These are phyloP conservation scores for Mycena venus DNA, from an alignment of 768 basidiomycete genomes.

Conservation along the genomic window DNA sequence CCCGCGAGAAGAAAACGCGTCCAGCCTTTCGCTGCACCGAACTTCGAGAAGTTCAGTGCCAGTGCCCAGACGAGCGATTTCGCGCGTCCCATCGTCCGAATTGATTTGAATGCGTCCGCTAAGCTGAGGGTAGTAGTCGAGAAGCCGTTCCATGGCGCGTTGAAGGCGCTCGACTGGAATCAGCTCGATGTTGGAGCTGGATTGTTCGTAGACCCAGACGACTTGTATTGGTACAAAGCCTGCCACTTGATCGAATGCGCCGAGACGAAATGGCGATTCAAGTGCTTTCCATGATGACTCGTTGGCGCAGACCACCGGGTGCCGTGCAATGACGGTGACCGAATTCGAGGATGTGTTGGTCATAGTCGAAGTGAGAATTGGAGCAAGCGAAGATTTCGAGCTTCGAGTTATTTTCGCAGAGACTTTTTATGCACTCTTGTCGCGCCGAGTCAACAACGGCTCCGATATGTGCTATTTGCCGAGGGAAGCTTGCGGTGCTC, in stretches of 20 bases:
- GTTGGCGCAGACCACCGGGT: slow-evolving; percentile 19
- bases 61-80: slow-evolving; percentile 22
- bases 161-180: slow-evolving; percentile 29
- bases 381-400: too few relatives aligned
- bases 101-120: slow-evolving; percentile 26
- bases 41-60: slow-evolving; percentile 33
- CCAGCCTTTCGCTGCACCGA: slow-evolving; percentile 28
- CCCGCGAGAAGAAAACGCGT: slow-evolving; percentile 22
- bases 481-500: too few relatives aligned
- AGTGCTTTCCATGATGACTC: slow-evolving; percentile 16
- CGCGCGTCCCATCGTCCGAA: slow-evolving; percentile 1
- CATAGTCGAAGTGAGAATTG: not conserved
- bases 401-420: too few relatives aligned
- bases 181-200: not conserved
- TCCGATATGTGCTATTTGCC: too few relatives aligned
- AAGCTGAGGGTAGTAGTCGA: slow-evolving; percentile 37
- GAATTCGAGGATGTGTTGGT: not conserved
- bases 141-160: slow-evolving; percentile 23
- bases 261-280: slow-evolving; percentile 21
- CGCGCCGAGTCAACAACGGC: too few relatives aligned
- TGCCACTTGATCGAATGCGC: slow-evolving; percentile 32
- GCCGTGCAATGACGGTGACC: slow-evolving; percentile 11
- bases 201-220: slow-evolving; percentile 31
- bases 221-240: slow-evolving; percentile 32
- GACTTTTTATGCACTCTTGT: too few relatives aligned